Evolutionary conservation across 2,329 filamentous ascomycete genomes (phyloP), one percentile per base, ranked within the genome.

Genomic region (Thelonectria rubi): DNA sequence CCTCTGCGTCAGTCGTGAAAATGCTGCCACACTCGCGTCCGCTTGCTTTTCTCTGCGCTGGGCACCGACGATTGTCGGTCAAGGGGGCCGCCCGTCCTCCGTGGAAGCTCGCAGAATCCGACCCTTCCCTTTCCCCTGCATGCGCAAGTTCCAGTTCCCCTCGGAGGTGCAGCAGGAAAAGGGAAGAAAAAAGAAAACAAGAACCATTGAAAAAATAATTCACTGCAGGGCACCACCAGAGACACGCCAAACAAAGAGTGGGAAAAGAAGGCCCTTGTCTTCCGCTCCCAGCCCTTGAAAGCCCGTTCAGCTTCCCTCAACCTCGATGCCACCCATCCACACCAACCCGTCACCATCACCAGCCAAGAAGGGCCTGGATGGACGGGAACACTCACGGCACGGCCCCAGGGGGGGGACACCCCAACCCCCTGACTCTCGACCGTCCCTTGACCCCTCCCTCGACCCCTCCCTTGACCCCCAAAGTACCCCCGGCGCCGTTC

Each of bases 111-210:
- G 17, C 26, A 37, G 46, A n/a, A 20, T 49, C n/a, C 34, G 21
- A 14, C 15, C 2, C 17, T 15, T 12, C 43, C 9, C 20, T 18
- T 30, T 4, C 46, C 24, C 26, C 30, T 49, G 45, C 53, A 56
- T 56, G 12, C n/a, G 43, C 17, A 48, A 48, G 53, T 56, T 49
- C 53, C 53, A 43, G 53, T 48, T 49, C 32, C 45, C 24, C 37
- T 40, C 45, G 11, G 42, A 42, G 43, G 15, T 47, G 20, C 43
- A 47, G 43, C 12, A 42, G 7, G 39, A n/a, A 30, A 21, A 47
- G 6, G n/a, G 14, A 11, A 30, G 5, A n/a, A n/a, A 20, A 15
- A 17, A 26, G 20, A 47, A 20, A 26, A 14, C 3, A 30, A 4
- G n/a, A n/a, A n/a, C n/a, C n/a, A n/a, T n/a, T n/a, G n/a, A n/a